These are phyloP conservation scores for Neurospora sp. DNA, from an alignment of 495 filamentous ascomycete species.

Conservation along the genomic window DNA sequence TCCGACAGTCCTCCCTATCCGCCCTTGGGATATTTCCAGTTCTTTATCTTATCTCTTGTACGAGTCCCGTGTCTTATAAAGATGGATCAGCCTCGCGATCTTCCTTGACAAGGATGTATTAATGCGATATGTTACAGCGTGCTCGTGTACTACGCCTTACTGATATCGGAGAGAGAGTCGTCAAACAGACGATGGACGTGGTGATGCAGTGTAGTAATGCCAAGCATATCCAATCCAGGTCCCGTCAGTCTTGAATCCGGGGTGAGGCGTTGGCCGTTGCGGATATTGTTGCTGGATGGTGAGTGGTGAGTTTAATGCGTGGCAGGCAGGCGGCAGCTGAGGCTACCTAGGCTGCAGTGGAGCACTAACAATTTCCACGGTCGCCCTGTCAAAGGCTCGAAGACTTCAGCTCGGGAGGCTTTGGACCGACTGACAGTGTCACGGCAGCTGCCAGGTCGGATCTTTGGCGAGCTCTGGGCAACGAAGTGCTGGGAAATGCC, in stretches of 20 bases:
- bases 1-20: neutral
- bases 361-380: neutral
- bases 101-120: neutral
- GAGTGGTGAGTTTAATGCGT: neutral
- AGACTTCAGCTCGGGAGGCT: neutral
- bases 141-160: neutral
- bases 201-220: neutral
- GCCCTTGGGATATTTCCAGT: neutral
- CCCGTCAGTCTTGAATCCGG: neutral
- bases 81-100: neutral
- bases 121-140: neutral
- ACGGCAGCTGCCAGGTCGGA: neutral
- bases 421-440: neutral
- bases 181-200: neutral
- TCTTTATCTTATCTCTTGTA: neutral
- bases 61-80: neutral
- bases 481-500: neutral
- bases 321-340: neutral
- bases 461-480: neutral
- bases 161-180: neutral
- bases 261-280: neutral
- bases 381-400: neutral
- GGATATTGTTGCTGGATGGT: neutral
- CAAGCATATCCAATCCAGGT: neutral
- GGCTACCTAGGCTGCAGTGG: neutral